These are phyloP conservation scores for Diaporthe velutina DNA, from an alignment of 2,329 filamentous ascomycete species.

Conservation along the genomic window DNA sequence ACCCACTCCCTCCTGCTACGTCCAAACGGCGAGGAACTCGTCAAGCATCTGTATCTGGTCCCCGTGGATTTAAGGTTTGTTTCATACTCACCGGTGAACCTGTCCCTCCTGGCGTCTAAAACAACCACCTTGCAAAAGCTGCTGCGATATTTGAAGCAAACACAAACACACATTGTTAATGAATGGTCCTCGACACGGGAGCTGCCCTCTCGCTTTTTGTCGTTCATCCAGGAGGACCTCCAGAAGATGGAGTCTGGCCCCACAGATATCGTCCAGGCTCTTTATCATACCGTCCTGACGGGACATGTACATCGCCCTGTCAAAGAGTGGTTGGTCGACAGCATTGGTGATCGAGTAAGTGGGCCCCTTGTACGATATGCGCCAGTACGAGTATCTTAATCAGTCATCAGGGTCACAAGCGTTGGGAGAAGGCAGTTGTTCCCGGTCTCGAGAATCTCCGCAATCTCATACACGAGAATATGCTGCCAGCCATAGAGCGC, in stretches of 20 bases:
- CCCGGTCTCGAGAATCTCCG: slow-evolving; percentile 84
- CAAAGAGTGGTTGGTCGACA: slow-evolving; percentile 90
- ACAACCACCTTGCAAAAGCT: slow-evolving; percentile 90
- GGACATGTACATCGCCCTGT: slow-evolving; percentile 82
- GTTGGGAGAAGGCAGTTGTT: slow-evolving; percentile 91
- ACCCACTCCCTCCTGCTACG: slow-evolving; percentile 79
- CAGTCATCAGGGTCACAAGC: slow-evolving; percentile 81
- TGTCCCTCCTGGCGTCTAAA: slow-evolving; percentile 88
- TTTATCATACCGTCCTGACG: slow-evolving; percentile 88
- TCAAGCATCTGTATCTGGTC: slow-evolving; percentile 68
- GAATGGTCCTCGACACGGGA: slow-evolving; percentile 89
- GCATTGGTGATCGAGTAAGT: slow-evolving; percentile 81
- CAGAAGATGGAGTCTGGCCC: slow-evolving; percentile 71
- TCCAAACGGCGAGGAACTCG: slow-evolving; percentile 51
- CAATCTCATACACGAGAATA: slow-evolving; percentile 85
- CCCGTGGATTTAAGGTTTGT: slow-evolving; percentile 89
- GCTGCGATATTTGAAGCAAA: slow-evolving; percentile 85
- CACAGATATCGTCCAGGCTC: slow-evolving; percentile 75
- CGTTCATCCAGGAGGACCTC: slow-evolving; percentile 82
- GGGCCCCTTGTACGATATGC: not conserved
- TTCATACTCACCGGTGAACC: slow-evolving; percentile 80
- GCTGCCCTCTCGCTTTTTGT: slow-evolving; percentile 82
- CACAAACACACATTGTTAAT: slow-evolving; percentile 80
- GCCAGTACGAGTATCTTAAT: not conserved
- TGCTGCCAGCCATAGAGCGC: slow-evolving; percentile 89